These are phyloP conservation scores for Daldinia caldariorum DNA, from an alignment of 495 filamentous ascomycete genomes.

Conservation along the genomic window DNA sequence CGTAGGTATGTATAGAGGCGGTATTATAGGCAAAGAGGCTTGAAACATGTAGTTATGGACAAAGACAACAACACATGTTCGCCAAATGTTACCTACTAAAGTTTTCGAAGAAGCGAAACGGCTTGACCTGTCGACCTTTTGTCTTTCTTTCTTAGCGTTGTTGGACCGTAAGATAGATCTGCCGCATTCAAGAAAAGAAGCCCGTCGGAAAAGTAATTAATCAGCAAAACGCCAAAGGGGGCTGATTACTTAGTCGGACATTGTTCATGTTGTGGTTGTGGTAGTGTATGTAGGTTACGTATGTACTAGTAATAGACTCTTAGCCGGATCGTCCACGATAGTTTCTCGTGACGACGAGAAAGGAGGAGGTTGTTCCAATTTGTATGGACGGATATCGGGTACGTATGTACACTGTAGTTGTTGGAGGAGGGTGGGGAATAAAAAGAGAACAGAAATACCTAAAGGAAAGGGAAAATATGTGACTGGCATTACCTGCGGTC, in stretches of 20 bases:
- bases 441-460: neutral
- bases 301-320: neutral
- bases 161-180: neutral
- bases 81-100: neutral
- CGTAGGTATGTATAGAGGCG: too few relatives aligned
- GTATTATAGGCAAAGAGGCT: neutral
- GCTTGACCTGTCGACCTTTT: neutral
- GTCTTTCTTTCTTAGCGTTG: neutral
- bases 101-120: neutral
- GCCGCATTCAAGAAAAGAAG: neutral
- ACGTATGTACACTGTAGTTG: neutral
- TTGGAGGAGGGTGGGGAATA: neutral
- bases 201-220: neutral
- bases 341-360: conserved; percentile 2
- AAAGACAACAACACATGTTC: neutral
- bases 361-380: conserved; percentile 1
- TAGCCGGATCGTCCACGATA: conserved; percentile 9
- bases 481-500: neutral
- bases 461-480: neutral
- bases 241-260: neutral
- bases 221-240: neutral
- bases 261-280: neutral
- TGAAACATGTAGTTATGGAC: conserved; percentile 2
- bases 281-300: too few relatives aligned
- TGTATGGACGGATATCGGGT: neutral